Evolutionary conservation across 495 filamentous ascomycete genomes (phyloP).

Genomic region (Aspergillus bridgeri): DNA sequence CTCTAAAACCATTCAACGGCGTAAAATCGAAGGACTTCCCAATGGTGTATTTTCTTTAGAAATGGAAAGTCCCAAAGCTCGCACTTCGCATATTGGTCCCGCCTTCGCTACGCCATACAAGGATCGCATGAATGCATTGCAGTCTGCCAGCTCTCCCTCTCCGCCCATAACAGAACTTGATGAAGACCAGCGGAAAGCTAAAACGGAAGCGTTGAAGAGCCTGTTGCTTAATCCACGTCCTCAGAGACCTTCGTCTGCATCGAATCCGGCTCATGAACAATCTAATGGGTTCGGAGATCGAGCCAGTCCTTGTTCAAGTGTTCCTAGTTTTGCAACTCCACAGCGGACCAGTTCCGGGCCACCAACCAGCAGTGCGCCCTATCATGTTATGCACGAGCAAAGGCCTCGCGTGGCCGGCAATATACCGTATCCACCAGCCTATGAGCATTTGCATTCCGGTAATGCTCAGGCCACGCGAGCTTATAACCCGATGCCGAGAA

Average conservation of each 20-base stretch:
- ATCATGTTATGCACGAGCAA: slow-evolving; percentile 8
- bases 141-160: slow-evolving; percentile 28
- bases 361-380: slow-evolving; percentile 22
- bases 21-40: slow-evolving; percentile 36
- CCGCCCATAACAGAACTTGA: slow-evolving; percentile 19
- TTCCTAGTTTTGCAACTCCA: slow-evolving; percentile 38
- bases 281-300: slow-evolving; percentile 12
- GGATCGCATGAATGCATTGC: slow-evolving; percentile 60
- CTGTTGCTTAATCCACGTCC: slow-evolving; percentile 46
- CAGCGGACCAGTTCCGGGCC: slow-evolving; percentile 38
- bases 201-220: slow-evolving; percentile 47
- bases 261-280: slow-evolving; percentile 18
- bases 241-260: slow-evolving; percentile 34
- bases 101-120: slow-evolving; percentile 66
- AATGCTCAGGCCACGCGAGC: slow-evolving; percentile 19
- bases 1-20: slow-evolving; percentile 24
- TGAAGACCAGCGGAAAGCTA: slow-evolving; percentile 41
- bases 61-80: slow-evolving; percentile 51
- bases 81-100: slow-evolving; percentile 52
- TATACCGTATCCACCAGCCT: slow-evolving; percentile 12
- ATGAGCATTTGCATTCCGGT: slow-evolving; percentile 14
- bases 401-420: slow-evolving; percentile 13
- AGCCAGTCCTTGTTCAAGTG: slow-evolving; percentile 15
- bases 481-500: slow-evolving; percentile 23
- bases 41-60: slow-evolving; percentile 64